These are phyloP conservation scores for Diddensiella santjacobensis DNA, from an alignment of 805 yeast genomes.

Conservation along the genomic window DNA sequence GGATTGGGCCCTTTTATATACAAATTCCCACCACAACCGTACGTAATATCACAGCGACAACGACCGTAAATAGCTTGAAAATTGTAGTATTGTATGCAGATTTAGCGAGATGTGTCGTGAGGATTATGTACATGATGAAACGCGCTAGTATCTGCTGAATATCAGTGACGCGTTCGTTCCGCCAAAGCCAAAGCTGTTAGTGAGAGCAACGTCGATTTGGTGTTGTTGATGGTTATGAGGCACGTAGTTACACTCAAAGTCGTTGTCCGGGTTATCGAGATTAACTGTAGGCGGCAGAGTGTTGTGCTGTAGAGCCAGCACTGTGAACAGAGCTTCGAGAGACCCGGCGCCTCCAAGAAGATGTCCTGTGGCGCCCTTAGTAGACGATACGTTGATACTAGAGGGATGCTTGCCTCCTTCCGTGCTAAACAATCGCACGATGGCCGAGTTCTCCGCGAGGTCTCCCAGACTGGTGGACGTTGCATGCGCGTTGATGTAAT, in stretches of 20 bases:
- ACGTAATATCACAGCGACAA: too few species aligned
- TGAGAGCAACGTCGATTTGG: constrained; percentile 55
- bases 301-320: constrained; percentile 56
- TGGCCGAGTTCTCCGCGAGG: constrained; percentile 77
- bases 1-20: too few species aligned
- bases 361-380: constrained; percentile 93
- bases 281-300: constrained; percentile 80
- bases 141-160: too few species aligned
- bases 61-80: too few species aligned
- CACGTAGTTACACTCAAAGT: constrained; percentile 57
- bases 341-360: constrained; percentile 95
- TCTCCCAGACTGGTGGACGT: constrained; percentile 92
- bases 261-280: constrained; percentile 50
- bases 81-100: too few species aligned
- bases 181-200: constrained; percentile 96
- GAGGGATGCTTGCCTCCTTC: constrained; percentile 32
- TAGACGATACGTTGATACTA: constrained; percentile 56
- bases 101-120: too few species aligned
- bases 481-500: constrained; percentile 93
- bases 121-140: too few species aligned
- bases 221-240: constrained; percentile 42
- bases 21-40: too few species aligned
- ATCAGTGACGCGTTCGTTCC: constrained; percentile 82
- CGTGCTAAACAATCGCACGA: constrained; percentile 43
- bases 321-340: constrained; percentile 80